These are phyloP conservation scores for Corniculantispora saksenae DNA, from an alignment of 2,329 filamentous ascomycete species.

Conservation along the genomic window DNA sequence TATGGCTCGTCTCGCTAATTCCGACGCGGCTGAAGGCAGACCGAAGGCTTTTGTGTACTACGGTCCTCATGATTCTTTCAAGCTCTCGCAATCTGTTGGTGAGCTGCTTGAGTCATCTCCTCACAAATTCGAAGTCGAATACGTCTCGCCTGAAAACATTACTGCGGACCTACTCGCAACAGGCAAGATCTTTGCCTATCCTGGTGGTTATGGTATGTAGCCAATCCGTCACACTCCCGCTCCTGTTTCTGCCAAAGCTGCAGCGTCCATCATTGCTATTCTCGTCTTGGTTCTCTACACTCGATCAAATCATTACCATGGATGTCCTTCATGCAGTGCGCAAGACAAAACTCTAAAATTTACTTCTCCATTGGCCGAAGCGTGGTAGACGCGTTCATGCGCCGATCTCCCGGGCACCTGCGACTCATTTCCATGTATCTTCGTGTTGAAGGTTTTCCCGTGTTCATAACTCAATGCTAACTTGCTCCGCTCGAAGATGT, in stretches of 20 bases:
- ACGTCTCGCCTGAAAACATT: slow-evolving; percentile 24
- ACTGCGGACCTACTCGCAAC: slow-evolving; percentile 21
- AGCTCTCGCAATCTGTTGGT: slow-evolving; percentile 24
- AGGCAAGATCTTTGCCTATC: slow-evolving; percentile 23
- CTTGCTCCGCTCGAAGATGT: slow-evolving; percentile 23
- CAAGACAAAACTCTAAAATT: neutral
- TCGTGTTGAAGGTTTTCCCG: neutral
- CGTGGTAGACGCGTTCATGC: neutral
- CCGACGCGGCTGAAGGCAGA: slow-evolving; percentile 5
- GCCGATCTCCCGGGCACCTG: neutral
- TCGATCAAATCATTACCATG: neutral
- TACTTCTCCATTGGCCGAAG: neutral
- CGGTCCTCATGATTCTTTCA: slow-evolving; percentile 23
- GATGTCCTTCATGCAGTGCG: neutral
- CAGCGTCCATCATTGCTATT: neutral
- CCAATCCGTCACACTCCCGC: neutral
- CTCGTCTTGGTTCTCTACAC: neutral
- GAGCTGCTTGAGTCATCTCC: slow-evolving; percentile 25
- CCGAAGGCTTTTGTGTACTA: slow-evolving; percentile 26
- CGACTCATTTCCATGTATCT: slow-evolving; percentile 2
- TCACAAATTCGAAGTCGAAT: slow-evolving; percentile 25
- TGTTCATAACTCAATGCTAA: neutral
- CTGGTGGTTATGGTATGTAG: slow-evolving; percentile 25
- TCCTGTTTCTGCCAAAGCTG: neutral
- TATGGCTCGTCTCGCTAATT: slow-evolving; percentile 10